Evolutionary conservation across 1,139 yeast species (phyloP), one percentile per base, ranked within the genome.

Genomic region (Debaryomyces fabryi): DNA sequence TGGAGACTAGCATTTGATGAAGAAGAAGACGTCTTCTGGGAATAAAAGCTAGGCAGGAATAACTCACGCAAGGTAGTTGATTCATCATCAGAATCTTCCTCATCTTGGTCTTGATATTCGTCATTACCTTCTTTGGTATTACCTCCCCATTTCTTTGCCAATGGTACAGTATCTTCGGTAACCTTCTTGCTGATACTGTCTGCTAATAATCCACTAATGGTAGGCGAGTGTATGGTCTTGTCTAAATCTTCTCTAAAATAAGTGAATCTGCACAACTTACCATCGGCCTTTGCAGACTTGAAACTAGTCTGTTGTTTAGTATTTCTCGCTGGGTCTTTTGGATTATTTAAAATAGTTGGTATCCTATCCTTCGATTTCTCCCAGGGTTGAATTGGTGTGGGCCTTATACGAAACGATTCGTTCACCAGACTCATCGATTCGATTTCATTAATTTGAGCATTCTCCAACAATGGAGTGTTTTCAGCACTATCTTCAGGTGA

Each of bases 201-300:
- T 20, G 51, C 50, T 36, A 90, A 64, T 30, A 92, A 71, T 0
- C 97, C 98, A 12, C 96, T 85, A 32, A 93, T 83, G 3, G 88
- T 85, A 1, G 97, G 93, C 0, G 97, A 83, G 65, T 93, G 98
- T 13, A 93, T 83, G 0, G 99, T 93, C 13, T 90, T 83, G 16
- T 86, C 88, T 56, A 93, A 70, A 59, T 91, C 96, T 56, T 92
- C 97, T 55, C 98, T 76, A 66, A 93, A 93, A 62, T 92, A 93
- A 0, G 98, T 90, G 69, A 88, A 93, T 52, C 99, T 58, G 50
- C 72, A 72, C n/a, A 63, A 49, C 16, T 62, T 65, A 2, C 65
- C 63, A 39, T 63, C 68, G 10, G 52, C 40, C 30, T 56, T 73
- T 36, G 56, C 47, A 2, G 48, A 20, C 15, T 45, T 42, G 30